phyloP scores from a whole-genome alignment of 2,329 filamentous ascomycete species.

The Mycogone perniciosa region DNA sequence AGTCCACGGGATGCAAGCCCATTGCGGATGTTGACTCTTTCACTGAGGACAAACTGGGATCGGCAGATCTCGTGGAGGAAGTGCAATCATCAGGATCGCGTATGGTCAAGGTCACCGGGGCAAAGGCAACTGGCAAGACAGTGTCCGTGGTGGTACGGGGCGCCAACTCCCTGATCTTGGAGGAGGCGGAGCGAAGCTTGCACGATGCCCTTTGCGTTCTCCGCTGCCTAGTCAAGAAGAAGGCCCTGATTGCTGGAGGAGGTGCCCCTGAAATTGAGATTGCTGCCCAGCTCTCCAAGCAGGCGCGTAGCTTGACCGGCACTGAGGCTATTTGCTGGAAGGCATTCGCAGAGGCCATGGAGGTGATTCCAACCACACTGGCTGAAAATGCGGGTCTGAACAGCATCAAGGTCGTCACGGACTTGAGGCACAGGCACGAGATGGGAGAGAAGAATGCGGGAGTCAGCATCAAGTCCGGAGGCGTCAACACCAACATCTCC shows the following conservation, averaged over 20 bases:
- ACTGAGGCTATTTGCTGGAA: slow-evolving; percentile 99
- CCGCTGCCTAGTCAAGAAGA: slow-evolving; percentile 97
- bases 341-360: slow-evolving; percentile 94
- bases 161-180: slow-evolving; percentile 88
- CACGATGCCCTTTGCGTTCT: slow-evolving; percentile 98
- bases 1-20: slow-evolving; percentile 97
- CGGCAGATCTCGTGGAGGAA: slow-evolving; percentile 90
- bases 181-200: slow-evolving; percentile 92
- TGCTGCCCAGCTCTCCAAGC: slow-evolving; percentile 75
- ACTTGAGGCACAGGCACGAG: slow-evolving; percentile 88
- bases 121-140: slow-evolving; percentile 77
- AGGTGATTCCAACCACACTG: slow-evolving; percentile 92
- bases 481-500: slow-evolving; percentile 93
- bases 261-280: slow-evolving; percentile 97
- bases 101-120: slow-evolving; percentile 91
- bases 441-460: slow-evolving; percentile 93
- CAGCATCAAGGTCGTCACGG: slow-evolving; percentile 97
- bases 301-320: slow-evolving; percentile 75
- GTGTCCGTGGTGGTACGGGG: slow-evolving; percentile 92
- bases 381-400: slow-evolving; percentile 97
- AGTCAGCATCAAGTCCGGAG: slow-evolving; percentile 95
- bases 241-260: slow-evolving; percentile 94
- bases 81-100: slow-evolving; percentile 79
- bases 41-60: slow-evolving; percentile 95
- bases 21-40: slow-evolving; percentile 98